phyloP scores from a whole-genome alignment of 2,329 filamentous ascomycete genomes.

The Amauroascus verrucosus region DNA sequence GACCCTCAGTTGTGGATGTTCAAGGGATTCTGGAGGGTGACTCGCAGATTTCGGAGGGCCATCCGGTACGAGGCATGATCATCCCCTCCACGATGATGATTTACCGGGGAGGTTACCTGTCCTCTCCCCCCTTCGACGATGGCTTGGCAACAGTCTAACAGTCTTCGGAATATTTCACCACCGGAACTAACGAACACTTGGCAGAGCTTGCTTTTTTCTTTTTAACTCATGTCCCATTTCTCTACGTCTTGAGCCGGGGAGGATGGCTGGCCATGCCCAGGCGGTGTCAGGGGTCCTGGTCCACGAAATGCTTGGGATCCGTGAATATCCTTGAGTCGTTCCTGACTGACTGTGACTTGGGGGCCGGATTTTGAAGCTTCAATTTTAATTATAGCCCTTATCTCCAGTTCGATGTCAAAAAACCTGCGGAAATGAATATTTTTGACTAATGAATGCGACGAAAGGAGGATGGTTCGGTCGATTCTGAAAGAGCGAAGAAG shows the following conservation, averaged over 20 bases:
- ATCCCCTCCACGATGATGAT: conserved; percentile 1
- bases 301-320: neutral
- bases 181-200: conserved; percentile 1
- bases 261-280: neutral
- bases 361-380: conserved; percentile 6
- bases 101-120: neutral
- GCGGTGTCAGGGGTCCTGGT: neutral
- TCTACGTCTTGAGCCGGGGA: neutral
- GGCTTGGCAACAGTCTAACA: conserved; percentile 1
- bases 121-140: neutral
- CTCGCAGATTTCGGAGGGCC: conserved; percentile 9
- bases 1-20: neutral
- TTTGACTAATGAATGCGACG: conserved; percentile 1
- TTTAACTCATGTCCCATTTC: neutral
- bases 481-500: neutral
- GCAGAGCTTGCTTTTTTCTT: conserved; percentile 9
- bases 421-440: neutral
- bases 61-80: conserved; percentile 7
- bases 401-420: neutral
- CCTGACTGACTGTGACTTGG: conserved; percentile 9
- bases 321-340: conserved; percentile 9
- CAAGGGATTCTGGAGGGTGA: conserved; percentile 5
- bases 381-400: neutral
- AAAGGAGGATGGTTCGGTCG: neutral
- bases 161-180: conserved; percentile 5